Base-by-base conservation (phyloP, 192 early-diverging fungal genomes). In the Coemansia sp. region DNA sequence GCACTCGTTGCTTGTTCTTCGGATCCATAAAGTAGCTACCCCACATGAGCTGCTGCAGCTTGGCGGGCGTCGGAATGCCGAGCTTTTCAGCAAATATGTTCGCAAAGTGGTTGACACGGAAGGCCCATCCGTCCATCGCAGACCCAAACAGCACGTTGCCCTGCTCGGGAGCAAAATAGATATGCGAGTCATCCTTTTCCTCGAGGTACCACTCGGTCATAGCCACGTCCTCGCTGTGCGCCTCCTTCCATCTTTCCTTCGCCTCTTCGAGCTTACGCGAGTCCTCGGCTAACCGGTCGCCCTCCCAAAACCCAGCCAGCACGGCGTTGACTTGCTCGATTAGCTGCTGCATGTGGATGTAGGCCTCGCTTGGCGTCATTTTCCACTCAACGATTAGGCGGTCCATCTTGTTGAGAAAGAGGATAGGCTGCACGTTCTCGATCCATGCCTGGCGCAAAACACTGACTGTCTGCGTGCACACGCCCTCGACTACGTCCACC, bases 351-450 rank as follows among this genome's bases (percentile, higher is more conserved):
- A 99, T 72, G 76, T 98, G 97, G 25, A 85, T 64, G 70, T 96
- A 96, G 1, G 98, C 98, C 79, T 99, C 98, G 37, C 84, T 67
- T 15, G 98, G 90, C 7, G 94, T 93, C 74, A 98, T 90, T 74
- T 94, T 92, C 73, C 95, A 85, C 85, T 99, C 97, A 21, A 92
- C 93, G 39, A 98, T 93, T 44, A 99, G 75, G 36, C 97, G 86
- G 73, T 99, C 98, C 46, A 99, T 94, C 80, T 99, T 99, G 87
- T 99, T 99, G 50, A 99, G 79, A 17, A 99, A 95, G 31, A 99
- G 75, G n/a, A 99, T 78, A 0, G 95, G 96, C 17, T 88, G 87
- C 8, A 99, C 92, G 59, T 89, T 93, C 72, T 98, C 97, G 2
- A 85, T 78, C 91, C 94, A 96, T 4, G 96, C 97, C 82, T 98